Conservation (phyloP, 108 stramenopile species). For the Cyclotella choctawhatcheeana region DNA sequence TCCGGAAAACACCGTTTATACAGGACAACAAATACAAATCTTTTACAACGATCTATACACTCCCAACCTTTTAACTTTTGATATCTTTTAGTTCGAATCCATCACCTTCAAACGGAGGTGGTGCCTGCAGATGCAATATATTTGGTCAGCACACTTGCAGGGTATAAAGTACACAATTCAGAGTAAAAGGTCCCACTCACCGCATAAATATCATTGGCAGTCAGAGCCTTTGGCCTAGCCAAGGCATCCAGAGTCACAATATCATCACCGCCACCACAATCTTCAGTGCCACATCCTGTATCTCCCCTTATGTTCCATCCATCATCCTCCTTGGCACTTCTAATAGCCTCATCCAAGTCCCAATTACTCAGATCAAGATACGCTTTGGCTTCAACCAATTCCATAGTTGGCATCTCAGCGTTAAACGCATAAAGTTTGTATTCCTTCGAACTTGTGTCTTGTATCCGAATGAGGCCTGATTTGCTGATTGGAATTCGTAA, state of each 20-base stretch:
- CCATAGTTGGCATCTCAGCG: conserved; percentile 69
- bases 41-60: not conserved
- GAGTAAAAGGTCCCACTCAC: conserved; percentile 7
- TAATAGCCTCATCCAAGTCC: conserved; percentile 77
- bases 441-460: conserved; percentile 82
- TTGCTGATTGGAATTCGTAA: conserved; percentile 63
- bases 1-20: too few relatives aligned
- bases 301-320: conserved; percentile 61
- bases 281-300: not conserved
- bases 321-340: conserved; percentile 72
- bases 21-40: not conserved
- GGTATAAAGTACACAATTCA: not conserved
- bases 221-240: conserved; percentile 46
- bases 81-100: conserved; percentile 50
- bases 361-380: conserved; percentile 81
- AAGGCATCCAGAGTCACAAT: conserved; percentile 12
- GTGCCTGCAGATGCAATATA: not conserved
- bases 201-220: conserved; percentile 35
- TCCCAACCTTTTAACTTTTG: not conserved
- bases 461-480: conserved; percentile 57
- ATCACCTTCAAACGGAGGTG: conserved; percentile 49
- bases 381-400: conserved; percentile 70
- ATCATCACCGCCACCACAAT: not conserved
- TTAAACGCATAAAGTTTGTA: conserved; percentile 80
- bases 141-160: not conserved